phyloP scores from a whole-genome alignment of 179 eudicot genomes.

The Patellifolia procumbens region DNA sequence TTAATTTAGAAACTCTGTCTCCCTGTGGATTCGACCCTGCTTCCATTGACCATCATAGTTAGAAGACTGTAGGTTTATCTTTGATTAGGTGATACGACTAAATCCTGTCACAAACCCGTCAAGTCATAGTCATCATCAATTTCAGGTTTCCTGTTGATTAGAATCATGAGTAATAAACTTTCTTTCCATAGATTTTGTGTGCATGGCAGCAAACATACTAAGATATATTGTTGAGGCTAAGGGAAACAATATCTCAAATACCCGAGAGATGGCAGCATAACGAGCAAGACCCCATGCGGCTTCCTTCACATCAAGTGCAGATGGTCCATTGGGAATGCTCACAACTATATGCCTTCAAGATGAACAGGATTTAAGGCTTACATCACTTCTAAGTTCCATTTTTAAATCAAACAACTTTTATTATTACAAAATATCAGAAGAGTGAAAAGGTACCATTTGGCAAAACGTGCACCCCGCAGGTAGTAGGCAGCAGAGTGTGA shows the following conservation, averaged over 20 bases:
- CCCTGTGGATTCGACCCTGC: too few species aligned
- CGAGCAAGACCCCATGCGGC: constrained; percentile 98
- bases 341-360: constrained; percentile 63
- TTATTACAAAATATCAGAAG: too few species aligned
- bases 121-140: too few species aligned
- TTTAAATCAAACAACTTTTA: neutral
- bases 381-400: neutral
- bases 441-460: constrained; percentile 32
- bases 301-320: constrained; percentile 90
- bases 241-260: constrained; percentile 8
- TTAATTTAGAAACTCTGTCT: too few species aligned
- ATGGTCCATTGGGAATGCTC: constrained; percentile 89
- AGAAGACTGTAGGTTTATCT: too few species aligned
- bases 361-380: neutral
- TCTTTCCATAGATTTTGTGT: too few species aligned
- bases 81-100: too few species aligned
- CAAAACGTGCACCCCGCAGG: constrained; percentile 54
- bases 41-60: too few species aligned
- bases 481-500: constrained; percentile 44
- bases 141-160: too few species aligned
- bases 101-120: too few species aligned
- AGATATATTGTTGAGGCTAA: neutral
- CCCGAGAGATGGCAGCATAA: constrained; percentile 92
- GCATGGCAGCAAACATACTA: too few species aligned
- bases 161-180: too few species aligned